Base-by-base conservation (phyloP, 768 basidiomycete species). In the Leccinum rimulosum region DNA sequence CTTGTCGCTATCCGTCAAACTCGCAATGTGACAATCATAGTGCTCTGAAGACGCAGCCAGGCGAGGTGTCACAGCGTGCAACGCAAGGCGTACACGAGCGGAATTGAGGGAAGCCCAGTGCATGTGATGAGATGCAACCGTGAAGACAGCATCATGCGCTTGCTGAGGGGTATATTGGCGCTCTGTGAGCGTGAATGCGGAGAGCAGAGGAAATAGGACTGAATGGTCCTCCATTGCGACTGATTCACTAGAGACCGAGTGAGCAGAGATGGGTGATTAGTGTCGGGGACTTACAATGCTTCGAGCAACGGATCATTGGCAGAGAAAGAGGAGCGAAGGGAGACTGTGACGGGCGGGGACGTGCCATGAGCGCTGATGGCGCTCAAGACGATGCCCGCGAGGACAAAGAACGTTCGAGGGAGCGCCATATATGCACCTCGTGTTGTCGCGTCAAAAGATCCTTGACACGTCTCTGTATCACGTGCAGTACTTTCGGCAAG, bases 41-140 rank as follows among this genome's bases (percentile, higher is more conserved):
- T 86, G 85, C 54, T 88, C 82, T 69, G 89, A 93, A 68, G 88
- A 90, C 0, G 95, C 94, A 59, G 93, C 86, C 28, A 98, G 81
- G 66, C 85, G 88, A 0, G 95, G 93, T 0, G 85, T 84, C 7
- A 88, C 81, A 3, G 87, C 82, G 63, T 95, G 92, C 55, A 95
- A 77, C 0, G 85, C 88, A 27, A 98, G 79, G 50, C 85, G 84
- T 72, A 89, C 81, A 61, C 92, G 80, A 12, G 93, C 82, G 1
- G 82, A 77, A 28, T 82, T 80, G 14, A 85, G 65, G 1, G 77
- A 61, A 14, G 79, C 69, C 0, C 84, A 80, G 14, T 82, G 70
- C 54, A 86, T 73, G 11, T 93, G 69, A 12, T 57, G 12, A 11
- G 65, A 63, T 0, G 83, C 81, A 53, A 77, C 73, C 48, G 83